Conservation (phyloP, 768 basidiomycete genomes). For the Amanita polypyramis region DNA sequence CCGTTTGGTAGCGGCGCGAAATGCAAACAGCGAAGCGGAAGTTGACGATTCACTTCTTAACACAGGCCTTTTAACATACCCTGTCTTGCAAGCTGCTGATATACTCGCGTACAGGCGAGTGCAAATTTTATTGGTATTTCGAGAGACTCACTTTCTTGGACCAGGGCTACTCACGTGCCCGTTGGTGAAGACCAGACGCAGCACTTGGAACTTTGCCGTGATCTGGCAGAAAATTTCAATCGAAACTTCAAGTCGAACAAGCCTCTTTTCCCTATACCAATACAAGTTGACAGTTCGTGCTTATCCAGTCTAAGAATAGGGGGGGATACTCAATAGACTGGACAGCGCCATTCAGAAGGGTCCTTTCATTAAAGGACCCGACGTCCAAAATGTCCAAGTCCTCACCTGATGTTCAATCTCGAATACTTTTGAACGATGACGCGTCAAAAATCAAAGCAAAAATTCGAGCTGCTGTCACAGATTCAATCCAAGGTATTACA, state of each 20-base stretch:
- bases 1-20: slow-evolving; percentile 62
- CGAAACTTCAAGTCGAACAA: slow-evolving; percentile 38
- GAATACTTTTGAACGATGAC: slow-evolving; percentile 80
- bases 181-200: slow-evolving; percentile 96
- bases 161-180: slow-evolving; percentile 84
- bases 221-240: slow-evolving; percentile 80
- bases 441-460: slow-evolving; percentile 51
- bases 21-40: slow-evolving; percentile 64
- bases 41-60: slow-evolving; percentile 77
- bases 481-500: slow-evolving; percentile 63
- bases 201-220: slow-evolving; percentile 82
- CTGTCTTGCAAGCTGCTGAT: slow-evolving; percentile 89
- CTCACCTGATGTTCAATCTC: slow-evolving; percentile 62
- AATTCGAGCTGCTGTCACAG: slow-evolving; percentile 76
- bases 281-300: slow-evolving; percentile 61
- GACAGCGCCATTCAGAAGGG: slow-evolving; percentile 67
- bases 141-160: background rate
- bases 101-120: slow-evolving; percentile 71
- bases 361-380: slow-evolving; percentile 82
- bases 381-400: slow-evolving; percentile 95
- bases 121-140: slow-evolving; percentile 11
- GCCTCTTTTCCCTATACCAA: slow-evolving; percentile 62
- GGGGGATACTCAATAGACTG: background rate
- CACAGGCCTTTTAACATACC: slow-evolving; percentile 84
- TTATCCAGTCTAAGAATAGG: background rate